These are phyloP conservation scores for Cairneyella variabilis DNA, from an alignment of 495 filamentous ascomycete species.

Conservation along the genomic window DNA sequence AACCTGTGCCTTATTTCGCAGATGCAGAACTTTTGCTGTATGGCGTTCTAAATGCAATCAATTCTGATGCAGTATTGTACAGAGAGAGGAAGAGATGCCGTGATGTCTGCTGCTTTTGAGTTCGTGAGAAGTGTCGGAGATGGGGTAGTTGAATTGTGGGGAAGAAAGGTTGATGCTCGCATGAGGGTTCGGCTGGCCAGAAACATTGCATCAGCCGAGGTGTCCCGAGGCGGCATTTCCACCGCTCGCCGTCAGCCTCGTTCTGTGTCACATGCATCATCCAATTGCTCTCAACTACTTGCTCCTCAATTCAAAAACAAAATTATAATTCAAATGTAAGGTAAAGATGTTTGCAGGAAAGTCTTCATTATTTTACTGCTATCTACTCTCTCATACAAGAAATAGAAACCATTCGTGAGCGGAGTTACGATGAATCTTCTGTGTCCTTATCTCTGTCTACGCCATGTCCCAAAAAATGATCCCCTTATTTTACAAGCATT, in stretches of 20 bases:
- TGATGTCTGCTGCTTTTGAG: too few relatives aligned
- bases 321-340: not conserved
- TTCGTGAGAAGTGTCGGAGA: not conserved
- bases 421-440: conserved; percentile 15
- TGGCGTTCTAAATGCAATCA: not conserved
- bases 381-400: not conserved
- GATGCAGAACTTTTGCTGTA: too few relatives aligned
- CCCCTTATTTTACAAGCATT: conserved; percentile 25
- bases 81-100: not conserved
- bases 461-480: conserved; percentile 20
- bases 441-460: conserved; percentile 14
- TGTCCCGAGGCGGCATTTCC: not conserved
- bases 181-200: not conserved
- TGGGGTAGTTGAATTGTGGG: not conserved
- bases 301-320: not conserved
- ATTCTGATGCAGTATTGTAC: not conserved
- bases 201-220: conserved; percentile 1
- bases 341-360: not conserved
- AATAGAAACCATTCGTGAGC: conserved; percentile 13
- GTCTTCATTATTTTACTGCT: conserved; percentile 13
- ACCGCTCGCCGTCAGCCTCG: not conserved
- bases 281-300: not conserved
- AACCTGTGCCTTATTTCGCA: too few relatives aligned
- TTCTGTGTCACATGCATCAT: not conserved
- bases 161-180: not conserved